phyloP scores from a whole-genome alignment of 768 basidiomycete species.

The Boletus pseudo-olivaceus region DNA sequence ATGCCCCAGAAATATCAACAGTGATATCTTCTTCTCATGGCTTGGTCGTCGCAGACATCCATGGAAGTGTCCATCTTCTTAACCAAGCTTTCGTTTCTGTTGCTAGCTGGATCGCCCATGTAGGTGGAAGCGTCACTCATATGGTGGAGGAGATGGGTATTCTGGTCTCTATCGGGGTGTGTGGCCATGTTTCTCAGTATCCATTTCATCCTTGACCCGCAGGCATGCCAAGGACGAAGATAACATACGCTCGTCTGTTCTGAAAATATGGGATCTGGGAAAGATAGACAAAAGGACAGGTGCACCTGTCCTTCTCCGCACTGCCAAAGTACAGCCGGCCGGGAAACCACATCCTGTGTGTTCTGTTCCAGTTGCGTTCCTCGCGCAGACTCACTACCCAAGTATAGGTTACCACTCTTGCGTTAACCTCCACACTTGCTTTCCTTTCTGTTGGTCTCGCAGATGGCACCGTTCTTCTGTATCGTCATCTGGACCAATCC shows the following conservation, averaged over 20 bases:
- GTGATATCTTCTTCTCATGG: conserved; percentile 61
- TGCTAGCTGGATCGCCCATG: conserved; percentile 77
- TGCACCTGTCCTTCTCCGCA: conserved; percentile 64
- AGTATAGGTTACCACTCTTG: conserved; percentile 68
- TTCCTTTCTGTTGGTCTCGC: conserved; percentile 93
- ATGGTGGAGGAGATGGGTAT: conserved; percentile 80
- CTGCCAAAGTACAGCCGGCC: conserved; percentile 69
- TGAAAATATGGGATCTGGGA: conserved; percentile 89
- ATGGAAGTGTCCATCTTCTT: conserved; percentile 77
- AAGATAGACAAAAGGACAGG: conserved; percentile 63
- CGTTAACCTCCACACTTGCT: conserved; percentile 70
- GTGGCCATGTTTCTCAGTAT: conserved; percentile 26
- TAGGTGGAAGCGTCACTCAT: conserved; percentile 78
- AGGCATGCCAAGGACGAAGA: conserved; percentile 64
- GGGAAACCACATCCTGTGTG: conserved; percentile 77
- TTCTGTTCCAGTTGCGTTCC: not conserved
- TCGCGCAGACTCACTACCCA: not conserved
- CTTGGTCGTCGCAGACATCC: conserved; percentile 77
- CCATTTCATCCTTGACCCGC: conserved; percentile 11
- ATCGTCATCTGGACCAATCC: conserved; percentile 89
- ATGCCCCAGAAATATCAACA: conserved; percentile 70
- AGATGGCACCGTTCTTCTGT: conserved; percentile 90
- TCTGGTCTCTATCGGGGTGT: conserved; percentile 84
- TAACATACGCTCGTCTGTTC: conserved; percentile 55
- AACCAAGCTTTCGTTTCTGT: conserved; percentile 69